These are phyloP conservation scores for Solanum arcanum DNA, from an alignment of 257 asterid species.

Conservation along the genomic window DNA sequence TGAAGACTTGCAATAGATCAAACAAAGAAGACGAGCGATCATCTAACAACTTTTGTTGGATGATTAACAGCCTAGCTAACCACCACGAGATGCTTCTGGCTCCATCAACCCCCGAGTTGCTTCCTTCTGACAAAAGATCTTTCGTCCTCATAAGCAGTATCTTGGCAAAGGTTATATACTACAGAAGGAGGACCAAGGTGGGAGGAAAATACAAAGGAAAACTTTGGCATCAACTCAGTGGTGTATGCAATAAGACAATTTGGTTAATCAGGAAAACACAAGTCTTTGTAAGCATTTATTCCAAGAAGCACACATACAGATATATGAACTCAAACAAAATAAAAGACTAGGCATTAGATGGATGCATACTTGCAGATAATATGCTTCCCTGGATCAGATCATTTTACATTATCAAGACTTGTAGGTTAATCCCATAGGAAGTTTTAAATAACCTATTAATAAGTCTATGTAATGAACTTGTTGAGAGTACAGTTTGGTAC, in stretches of 20 bases:
- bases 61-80: slow-evolving; percentile 66
- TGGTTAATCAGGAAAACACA: background rate
- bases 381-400: background rate
- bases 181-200: slow-evolving; percentile 14
- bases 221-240: background rate
- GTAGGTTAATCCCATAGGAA: background rate
- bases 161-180: slow-evolving; percentile 78
- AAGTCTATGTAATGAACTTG: background rate
- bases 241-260: background rate
- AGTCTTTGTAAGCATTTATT: background rate
- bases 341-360: background rate
- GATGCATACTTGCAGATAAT: background rate
- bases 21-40: slow-evolving; percentile 71
- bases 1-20: slow-evolving; percentile 67
- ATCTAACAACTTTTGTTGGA: slow-evolving; percentile 82
- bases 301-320: background rate
- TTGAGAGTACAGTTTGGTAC: background rate
- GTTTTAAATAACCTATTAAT: background rate
- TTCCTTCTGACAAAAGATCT: slow-evolving; percentile 56
- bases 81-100: slow-evolving; percentile 71
- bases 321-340: background rate
- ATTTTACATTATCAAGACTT: background rate
- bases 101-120: slow-evolving; percentile 26
- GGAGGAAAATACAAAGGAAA: background rate
- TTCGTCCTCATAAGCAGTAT: slow-evolving; percentile 48